Conservation (phyloP, 495 filamentous ascomycete species). For the Lasiosphaeria miniovina region DNA sequence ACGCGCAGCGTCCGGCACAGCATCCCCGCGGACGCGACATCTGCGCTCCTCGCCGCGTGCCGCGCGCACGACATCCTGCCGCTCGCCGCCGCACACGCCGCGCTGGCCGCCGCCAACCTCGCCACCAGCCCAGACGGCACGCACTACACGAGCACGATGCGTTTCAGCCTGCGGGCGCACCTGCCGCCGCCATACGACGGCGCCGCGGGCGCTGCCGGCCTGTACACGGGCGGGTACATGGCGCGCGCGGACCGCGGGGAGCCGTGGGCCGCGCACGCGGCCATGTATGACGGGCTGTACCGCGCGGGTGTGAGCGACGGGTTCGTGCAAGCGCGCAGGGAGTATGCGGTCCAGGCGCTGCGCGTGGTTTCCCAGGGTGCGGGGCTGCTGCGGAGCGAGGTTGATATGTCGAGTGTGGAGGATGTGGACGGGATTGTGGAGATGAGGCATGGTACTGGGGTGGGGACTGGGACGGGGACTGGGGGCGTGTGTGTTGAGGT, state of each 20-base stretch:
- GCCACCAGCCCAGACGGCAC: not conserved
- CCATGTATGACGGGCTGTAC: not conserved
- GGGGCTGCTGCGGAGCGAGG: not conserved
- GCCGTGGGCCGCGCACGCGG: not conserved
- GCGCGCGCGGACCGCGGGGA: not conserved
- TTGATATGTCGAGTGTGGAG: not conserved
- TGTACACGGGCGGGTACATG: slow-evolving; percentile 4
- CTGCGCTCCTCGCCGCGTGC: not conserved
- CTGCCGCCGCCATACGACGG: not conserved
- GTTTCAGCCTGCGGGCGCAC: not conserved
- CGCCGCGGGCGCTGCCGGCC: not conserved
- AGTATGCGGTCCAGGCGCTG: not conserved
- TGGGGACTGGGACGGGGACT: no score
- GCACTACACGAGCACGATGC: slow-evolving; percentile 2
- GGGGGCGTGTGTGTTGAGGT: not conserved
- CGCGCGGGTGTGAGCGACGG: not conserved
- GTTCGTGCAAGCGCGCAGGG: not conserved
- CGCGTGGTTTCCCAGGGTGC: not conserved
- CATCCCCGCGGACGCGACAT: not conserved
- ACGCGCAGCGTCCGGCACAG: not conserved
- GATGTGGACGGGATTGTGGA: not conserved
- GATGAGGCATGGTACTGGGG: not conserved
- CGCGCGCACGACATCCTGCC: not conserved
- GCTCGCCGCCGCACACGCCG: not conserved
- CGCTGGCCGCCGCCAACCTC: not conserved